A percentile compares a stretch with the other conserved stretches of the same genome.
Conservation (phyloP, 2,329 filamentous ascomycete genomes). For the Alternaria sp. region DNA sequence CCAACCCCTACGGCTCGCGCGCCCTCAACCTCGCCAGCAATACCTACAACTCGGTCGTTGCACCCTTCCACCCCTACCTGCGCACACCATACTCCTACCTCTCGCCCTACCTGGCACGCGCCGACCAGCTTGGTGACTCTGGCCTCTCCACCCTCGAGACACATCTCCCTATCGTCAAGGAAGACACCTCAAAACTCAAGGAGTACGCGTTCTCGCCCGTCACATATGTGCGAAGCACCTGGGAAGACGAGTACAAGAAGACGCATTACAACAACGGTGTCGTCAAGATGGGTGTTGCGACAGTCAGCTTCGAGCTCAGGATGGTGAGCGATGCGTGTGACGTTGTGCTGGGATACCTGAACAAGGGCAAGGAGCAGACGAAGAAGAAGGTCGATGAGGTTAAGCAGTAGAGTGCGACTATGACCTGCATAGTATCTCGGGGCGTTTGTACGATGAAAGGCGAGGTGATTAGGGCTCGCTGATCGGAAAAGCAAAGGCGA, state of each 20-base stretch:
- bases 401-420: slow-evolving; percentile 34
- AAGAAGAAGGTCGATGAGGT: slow-evolving; percentile 44
- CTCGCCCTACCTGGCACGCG: slow-evolving; percentile 82
- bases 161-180: slow-evolving; percentile 54
- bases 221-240: slow-evolving; percentile 46
- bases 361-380: slow-evolving; percentile 42
- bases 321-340: slow-evolving; percentile 43
- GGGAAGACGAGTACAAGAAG: slow-evolving; percentile 50
- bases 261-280: slow-evolving; percentile 44
- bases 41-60: slow-evolving; percentile 77
- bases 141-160: slow-evolving; percentile 46
- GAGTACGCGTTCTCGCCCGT: slow-evolving; percentile 42
- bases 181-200: slow-evolving; percentile 54
- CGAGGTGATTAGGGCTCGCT: not conserved
- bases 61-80: slow-evolving; percentile 79
- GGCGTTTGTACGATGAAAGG: not conserved
- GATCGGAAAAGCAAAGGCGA: slow-evolving; percentile 7
- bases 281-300: slow-evolving; percentile 45
- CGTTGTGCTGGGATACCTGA: slow-evolving; percentile 38
- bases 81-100: slow-evolving; percentile 80
- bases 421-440: not conserved
- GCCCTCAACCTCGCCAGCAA: slow-evolving; percentile 77
- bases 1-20: slow-evolving; percentile 82
- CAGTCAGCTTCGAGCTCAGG: slow-evolving; percentile 49
- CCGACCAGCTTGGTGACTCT: slow-evolving; percentile 62